Evolutionary conservation across 352 stramenopile genomes (phyloP).

Genomic region (Globisporangium sylvaticum): DNA sequence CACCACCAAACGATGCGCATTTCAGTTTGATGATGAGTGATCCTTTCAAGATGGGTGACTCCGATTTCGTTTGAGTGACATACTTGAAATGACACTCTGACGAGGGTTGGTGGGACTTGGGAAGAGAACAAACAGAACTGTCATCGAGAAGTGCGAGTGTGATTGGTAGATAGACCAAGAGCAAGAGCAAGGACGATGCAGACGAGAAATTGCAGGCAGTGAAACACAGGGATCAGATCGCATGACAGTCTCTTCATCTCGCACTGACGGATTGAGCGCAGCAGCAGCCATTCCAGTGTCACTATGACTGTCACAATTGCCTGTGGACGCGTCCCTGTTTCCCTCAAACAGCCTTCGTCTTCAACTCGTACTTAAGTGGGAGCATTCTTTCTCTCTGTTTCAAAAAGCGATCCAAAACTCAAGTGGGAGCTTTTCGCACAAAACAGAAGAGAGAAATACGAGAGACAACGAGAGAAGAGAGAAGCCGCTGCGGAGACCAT

Average conservation of each 20-base stretch:
- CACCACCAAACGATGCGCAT: conserved; percentile 1
- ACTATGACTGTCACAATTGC: too few species aligned
- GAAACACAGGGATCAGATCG: too few species aligned
- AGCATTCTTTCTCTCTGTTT: not conserved
- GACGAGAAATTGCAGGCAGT: too few species aligned
- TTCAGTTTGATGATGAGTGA: conserved; percentile 3
- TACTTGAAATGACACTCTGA: not conserved
- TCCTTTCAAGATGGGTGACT: not conserved
- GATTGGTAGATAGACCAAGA: too few species aligned
- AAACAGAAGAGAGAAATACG: not conserved
- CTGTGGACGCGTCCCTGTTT: too few species aligned
- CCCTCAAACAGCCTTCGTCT: too few species aligned
- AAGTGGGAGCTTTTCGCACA: conserved; percentile 1
- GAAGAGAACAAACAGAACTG: not conserved
- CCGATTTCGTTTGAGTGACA: not conserved
- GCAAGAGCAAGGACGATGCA: too few species aligned
- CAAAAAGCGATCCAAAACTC: conserved; percentile 1
- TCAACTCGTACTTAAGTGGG: conserved; percentile 3
- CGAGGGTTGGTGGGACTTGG: not conserved
- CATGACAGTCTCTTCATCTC: too few species aligned
- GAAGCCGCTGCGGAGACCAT: conserved; percentile 10
- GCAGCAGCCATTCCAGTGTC: too few species aligned
- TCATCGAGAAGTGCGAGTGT: too few species aligned
- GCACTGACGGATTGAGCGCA: too few species aligned
- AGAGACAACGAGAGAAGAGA: not conserved